phyloP scores from a whole-genome alignment of 495 filamentous ascomycete species.

The Trichocladium uniseriatum region DNA sequence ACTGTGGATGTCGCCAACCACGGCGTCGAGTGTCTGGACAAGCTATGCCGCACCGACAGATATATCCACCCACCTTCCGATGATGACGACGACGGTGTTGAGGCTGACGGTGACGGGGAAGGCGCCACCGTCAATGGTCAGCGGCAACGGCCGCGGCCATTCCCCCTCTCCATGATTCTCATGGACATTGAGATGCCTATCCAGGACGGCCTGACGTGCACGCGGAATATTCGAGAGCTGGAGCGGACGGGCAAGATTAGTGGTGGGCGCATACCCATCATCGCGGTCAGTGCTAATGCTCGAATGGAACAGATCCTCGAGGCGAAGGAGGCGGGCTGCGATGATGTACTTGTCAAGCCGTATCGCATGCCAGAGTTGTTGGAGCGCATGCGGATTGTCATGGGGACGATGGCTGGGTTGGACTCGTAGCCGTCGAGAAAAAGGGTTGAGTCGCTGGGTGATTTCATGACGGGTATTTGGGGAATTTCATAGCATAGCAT shows the following conservation, averaged over 20 bases:
- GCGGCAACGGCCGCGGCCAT: neutral
- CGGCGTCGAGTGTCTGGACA: constrained; percentile 63
- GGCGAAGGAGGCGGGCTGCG: constrained; percentile 52
- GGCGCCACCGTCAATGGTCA: neutral
- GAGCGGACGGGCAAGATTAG: constrained; percentile 41
- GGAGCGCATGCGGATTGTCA: constrained; percentile 41
- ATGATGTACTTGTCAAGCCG: constrained; percentile 39
- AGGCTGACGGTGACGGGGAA: too few species aligned
- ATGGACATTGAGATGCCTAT: constrained; percentile 86
- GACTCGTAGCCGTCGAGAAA: too few species aligned
- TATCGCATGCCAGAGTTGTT: constrained; percentile 39
- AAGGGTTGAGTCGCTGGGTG: too few species aligned
- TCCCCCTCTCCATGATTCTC: constrained; percentile 44
- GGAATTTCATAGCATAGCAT: too few species aligned
- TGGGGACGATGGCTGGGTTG: constrained; percentile 41
- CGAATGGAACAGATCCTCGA: constrained; percentile 55
- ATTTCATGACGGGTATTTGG: too few species aligned
- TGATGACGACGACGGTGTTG: too few species aligned
- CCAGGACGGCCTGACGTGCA: constrained; percentile 68
- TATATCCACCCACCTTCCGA: constrained; percentile 24
- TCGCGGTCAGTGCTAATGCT: constrained; percentile 73
- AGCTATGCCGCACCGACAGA: constrained; percentile 24
- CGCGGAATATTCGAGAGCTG: constrained; percentile 54
- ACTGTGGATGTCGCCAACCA: constrained; percentile 61
- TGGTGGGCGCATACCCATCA: constrained; percentile 55